phyloP scores from a whole-genome alignment of 2,329 filamentous ascomycete genomes.

The Exophiala alcalophila region DNA sequence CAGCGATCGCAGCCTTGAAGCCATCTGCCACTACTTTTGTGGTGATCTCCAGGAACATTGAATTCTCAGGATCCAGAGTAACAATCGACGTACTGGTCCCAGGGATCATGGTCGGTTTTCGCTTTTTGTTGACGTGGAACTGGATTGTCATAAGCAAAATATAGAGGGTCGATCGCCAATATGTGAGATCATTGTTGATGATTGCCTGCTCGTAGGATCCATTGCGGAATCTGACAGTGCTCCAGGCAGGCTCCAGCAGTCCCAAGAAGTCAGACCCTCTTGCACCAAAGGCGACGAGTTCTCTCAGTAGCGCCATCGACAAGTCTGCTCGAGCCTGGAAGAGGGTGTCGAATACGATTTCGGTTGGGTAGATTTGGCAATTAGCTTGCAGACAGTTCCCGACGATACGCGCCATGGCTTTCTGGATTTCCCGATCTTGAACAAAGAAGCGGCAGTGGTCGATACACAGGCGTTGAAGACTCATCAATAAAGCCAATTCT shows the following conservation, averaged over 20 bases:
- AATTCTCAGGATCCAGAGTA: conserved; percentile 31
- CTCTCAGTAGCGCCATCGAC: conserved; percentile 76
- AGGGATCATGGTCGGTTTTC: conserved; percentile 34
- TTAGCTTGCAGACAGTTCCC: conserved; percentile 78
- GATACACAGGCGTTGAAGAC: conserved; percentile 83
- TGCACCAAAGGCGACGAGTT: conserved; percentile 61
- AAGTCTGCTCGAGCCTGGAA: conserved; percentile 75
- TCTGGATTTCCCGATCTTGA: conserved; percentile 55
- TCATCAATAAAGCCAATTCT: conserved; percentile 71
- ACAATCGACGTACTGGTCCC: conserved; percentile 14
- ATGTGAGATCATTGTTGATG: conserved; percentile 57
- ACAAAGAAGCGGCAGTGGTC: conserved; percentile 70
- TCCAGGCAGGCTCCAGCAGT: conserved; percentile 60
- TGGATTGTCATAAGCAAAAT: conserved; percentile 79
- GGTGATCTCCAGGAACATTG: conserved; percentile 62
- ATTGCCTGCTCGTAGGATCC: conserved; percentile 60
- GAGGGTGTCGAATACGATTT: conserved; percentile 77
- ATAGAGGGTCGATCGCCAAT: conserved; percentile 80
- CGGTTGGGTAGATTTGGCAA: conserved; percentile 66
- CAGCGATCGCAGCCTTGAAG: conserved; percentile 74
- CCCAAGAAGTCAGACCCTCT: conserved; percentile 51
- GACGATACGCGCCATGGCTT: conserved; percentile 70
- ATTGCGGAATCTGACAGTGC: conserved; percentile 54
- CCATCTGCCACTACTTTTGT: conserved; percentile 75
- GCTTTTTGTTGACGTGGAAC: conserved; percentile 42